A percentile compares a stretch with the other conserved stretches of the same genome.
These are phyloP conservation scores for Sporothrix brasiliensis DNA, from an alignment of 2,329 filamentous ascomycete genomes.

Conservation along the genomic window DNA sequence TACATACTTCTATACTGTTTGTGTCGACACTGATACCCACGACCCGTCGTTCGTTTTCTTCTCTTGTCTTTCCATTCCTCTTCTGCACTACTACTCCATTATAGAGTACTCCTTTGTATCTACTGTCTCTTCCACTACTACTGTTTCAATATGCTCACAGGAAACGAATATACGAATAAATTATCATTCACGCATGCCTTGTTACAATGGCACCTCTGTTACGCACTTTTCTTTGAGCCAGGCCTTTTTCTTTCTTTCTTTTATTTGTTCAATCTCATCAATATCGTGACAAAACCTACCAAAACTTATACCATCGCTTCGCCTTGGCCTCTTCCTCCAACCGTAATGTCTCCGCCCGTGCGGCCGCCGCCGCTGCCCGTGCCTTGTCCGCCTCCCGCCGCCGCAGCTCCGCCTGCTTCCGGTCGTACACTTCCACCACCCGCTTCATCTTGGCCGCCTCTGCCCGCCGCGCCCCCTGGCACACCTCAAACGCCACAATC, in stretches of 20 bases:
- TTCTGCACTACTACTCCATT: background rate
- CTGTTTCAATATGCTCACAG: too few species aligned
- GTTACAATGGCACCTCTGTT: background rate
- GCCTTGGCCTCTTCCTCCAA: conserved; percentile 21
- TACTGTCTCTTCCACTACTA: background rate
- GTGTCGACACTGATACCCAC: conserved; percentile 25
- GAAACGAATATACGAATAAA: background rate
- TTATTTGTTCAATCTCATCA: background rate
- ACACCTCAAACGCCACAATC: conserved; percentile 80
- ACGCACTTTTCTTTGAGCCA: background rate
- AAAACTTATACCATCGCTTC: conserved; percentile 59
- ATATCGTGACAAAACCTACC: conserved; percentile 45
- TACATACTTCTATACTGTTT: background rate
- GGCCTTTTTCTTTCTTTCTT: background rate
- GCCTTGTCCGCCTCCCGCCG: conserved; percentile 55
- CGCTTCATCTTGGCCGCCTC: conserved; percentile 84
- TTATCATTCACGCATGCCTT: background rate
- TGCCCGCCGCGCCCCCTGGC: conserved; percentile 70
- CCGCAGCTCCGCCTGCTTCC: conserved; percentile 65
- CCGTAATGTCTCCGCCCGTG: conserved; percentile 42
- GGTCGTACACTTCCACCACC: conserved; percentile 78
- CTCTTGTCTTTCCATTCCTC: background rate
- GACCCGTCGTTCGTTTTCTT: background rate
- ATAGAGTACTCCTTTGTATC: background rate
- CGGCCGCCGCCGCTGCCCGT: conserved; percentile 49